Conservation (phyloP, 169 alveolate species). For the Theileria annulata region DNA sequence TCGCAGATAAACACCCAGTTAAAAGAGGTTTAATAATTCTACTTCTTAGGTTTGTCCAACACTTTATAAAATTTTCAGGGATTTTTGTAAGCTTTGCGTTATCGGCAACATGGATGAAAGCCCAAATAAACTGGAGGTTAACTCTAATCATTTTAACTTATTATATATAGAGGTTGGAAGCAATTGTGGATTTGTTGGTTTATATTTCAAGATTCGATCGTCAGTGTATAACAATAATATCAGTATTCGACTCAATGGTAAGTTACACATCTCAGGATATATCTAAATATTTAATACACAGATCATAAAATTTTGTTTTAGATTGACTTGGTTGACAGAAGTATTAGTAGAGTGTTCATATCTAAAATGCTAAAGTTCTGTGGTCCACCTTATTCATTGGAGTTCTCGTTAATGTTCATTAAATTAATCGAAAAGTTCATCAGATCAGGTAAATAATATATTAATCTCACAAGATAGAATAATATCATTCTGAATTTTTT, state of each 20-base stretch:
- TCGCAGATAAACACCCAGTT: conserved; percentile 64
- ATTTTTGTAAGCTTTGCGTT: conserved; percentile 50
- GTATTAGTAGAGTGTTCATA: conserved; percentile 59
- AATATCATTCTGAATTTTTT: too few species aligned
- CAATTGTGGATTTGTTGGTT: conserved; percentile 58
- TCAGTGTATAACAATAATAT: conserved; percentile 44
- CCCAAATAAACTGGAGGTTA: conserved; percentile 21
- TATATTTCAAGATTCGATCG: conserved; percentile 59
- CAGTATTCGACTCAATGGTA: conserved; percentile 57
- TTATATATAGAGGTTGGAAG: conserved; percentile 40
- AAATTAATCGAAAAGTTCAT: conserved; percentile 43
- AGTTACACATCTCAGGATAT: not conserved
- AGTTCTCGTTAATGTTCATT: conserved; percentile 28
- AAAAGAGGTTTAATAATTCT: conserved; percentile 48
- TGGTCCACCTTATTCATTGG: conserved; percentile 59
- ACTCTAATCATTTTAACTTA: not conserved
- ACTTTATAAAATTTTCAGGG: conserved; percentile 19
- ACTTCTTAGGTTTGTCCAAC: conserved; percentile 18
- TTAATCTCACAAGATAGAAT: not conserved
- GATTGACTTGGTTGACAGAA: conserved; percentile 61
- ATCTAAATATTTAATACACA: not conserved
- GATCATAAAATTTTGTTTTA: not conserved
- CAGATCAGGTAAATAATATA: conserved; percentile 31
- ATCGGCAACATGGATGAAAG: conserved; percentile 37
- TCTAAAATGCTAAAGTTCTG: conserved; percentile 46